phyloP scores from a whole-genome alignment of 306 rosid species.

The Prunus mira region DNA sequence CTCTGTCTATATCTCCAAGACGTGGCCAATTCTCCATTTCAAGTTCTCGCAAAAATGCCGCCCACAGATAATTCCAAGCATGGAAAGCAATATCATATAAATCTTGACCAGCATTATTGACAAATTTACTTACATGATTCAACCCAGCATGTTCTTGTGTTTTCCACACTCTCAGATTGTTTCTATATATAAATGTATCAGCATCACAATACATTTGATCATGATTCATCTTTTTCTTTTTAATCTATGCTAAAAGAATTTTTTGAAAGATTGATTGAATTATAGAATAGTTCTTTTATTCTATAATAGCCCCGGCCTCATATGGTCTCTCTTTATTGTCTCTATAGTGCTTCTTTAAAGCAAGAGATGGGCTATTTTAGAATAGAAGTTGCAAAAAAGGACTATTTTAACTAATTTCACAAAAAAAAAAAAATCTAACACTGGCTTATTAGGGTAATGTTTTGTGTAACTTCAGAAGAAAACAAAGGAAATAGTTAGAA shows the following conservation, averaged over 20 bases:
- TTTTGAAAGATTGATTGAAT: neutral
- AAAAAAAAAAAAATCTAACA: neutral
- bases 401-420: no score
- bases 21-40: conserved; percentile 65
- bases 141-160: neutral
- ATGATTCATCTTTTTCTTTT: no score
- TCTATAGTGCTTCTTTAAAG: no score
- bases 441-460: no score
- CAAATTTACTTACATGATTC: neutral
- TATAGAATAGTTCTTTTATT: no score
- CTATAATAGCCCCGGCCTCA: no score
- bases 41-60: conserved; percentile 38
- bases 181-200: neutral
- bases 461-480: neutral
- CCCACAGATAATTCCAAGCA: conserved; percentile 32
- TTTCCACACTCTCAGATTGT: neutral
- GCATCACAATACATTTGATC: neutral
- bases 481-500: neutral
- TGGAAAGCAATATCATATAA: neutral
- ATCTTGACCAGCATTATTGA: neutral
- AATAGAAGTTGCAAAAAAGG: no score
- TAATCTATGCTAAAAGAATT: no score
- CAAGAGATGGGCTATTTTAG: no score
- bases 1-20: conserved; percentile 16
- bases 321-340: no score